These are phyloP conservation scores for Aspergillus sp. DNA, from an alignment of 2,329 filamentous ascomycete genomes.

Conservation along the genomic window DNA sequence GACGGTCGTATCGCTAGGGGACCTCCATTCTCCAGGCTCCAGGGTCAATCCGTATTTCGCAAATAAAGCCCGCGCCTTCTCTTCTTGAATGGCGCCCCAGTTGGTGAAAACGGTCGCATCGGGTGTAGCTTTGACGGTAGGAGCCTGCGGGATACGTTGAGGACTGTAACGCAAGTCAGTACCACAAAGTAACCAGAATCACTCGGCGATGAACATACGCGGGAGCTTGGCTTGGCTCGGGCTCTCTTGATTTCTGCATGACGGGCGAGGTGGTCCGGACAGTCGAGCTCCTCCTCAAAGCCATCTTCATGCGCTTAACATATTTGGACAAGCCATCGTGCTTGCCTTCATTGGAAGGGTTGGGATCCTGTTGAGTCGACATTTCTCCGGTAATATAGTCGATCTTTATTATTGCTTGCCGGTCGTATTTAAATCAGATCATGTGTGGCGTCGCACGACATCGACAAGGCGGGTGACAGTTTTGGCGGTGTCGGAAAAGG, in stretches of 20 bases:
- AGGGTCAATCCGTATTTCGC: constrained; percentile 50
- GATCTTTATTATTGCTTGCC: background rate
- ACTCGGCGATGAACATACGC: constrained; percentile 7
- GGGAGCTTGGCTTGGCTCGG: constrained; percentile 12
- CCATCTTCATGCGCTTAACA: constrained; percentile 43
- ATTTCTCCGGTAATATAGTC: constrained; percentile 16
- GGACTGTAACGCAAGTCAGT: constrained; percentile 6
- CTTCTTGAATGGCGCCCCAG: constrained; percentile 44
- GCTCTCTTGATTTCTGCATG: constrained; percentile 2
- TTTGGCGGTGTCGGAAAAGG: background rate
- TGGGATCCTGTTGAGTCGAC: constrained; percentile 24
- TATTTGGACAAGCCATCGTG: constrained; percentile 42
- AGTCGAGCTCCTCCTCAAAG: constrained; percentile 34
- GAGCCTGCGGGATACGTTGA: constrained; percentile 10
- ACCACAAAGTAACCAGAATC: background rate
- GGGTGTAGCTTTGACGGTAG: constrained; percentile 13
- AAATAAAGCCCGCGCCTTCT: constrained; percentile 47
- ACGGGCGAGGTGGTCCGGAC: constrained; percentile 21
- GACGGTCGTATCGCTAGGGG: constrained; percentile 34
- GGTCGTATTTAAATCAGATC: background rate
- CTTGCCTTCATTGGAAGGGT: constrained; percentile 25
- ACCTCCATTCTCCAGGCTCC: constrained; percentile 46
- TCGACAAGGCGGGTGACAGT: background rate
- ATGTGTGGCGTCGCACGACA: background rate
- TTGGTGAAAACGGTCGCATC: constrained; percentile 28